phyloP scores from a whole-genome alignment of 1,284 basidiomycete genomes.

The Ustilago cynodontis region DNA sequence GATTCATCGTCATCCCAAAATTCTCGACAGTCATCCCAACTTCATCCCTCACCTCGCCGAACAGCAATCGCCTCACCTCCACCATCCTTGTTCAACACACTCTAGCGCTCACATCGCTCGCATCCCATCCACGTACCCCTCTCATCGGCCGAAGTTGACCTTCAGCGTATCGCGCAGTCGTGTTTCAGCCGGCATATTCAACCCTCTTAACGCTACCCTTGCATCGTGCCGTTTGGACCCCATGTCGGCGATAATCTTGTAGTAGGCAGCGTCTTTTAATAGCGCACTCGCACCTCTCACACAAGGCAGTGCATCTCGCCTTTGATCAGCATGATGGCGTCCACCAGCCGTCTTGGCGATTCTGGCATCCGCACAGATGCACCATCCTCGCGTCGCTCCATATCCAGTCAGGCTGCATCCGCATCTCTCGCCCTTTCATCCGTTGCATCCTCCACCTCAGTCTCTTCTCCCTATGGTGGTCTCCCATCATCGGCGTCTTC shows the following conservation, averaged over 20 bases:
- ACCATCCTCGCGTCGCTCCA: conserved; percentile 31
- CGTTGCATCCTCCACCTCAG: conserved; percentile 12
- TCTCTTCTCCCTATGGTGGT: conserved; percentile 27
- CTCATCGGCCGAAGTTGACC: no score
- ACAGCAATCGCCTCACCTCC: no score
- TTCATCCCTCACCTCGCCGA: no score
- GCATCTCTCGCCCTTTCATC: conserved; percentile 24
- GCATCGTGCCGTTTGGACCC: background rate
- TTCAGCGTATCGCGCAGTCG: no score
- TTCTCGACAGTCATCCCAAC: no score
- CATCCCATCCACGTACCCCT: background rate
- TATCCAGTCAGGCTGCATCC: conserved; percentile 41
- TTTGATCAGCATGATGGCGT: conserved; percentile 14
- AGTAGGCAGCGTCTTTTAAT: conserved; percentile 11
- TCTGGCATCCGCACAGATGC: background rate
- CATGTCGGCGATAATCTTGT: conserved; percentile 6
- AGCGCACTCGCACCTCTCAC: background rate
- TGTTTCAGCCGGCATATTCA: no score
- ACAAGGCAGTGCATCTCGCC: background rate
- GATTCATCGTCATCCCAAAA: no score
- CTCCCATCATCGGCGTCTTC: conserved; percentile 30
- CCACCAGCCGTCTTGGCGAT: conserved; percentile 12
- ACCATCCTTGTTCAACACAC: no score
- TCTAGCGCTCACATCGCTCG: no score
- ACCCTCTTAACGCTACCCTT: no score